These are phyloP conservation scores for Waltergamsia citrina DNA, from an alignment of 2,329 filamentous ascomycete genomes.

Conservation along the genomic window DNA sequence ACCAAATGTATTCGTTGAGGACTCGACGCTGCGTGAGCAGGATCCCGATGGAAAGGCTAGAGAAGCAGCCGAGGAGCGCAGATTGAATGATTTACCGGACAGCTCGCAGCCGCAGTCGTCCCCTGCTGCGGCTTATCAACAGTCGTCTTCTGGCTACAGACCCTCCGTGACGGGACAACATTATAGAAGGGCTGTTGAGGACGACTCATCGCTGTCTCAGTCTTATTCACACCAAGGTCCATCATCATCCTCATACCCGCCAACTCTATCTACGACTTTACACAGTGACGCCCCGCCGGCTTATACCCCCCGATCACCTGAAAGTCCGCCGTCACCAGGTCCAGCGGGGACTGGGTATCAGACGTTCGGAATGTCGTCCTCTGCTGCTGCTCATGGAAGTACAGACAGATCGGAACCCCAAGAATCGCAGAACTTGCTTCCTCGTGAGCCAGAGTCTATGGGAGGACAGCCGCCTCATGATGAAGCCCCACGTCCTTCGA, in stretches of 20 bases:
- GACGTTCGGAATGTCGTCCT: constrained; percentile 34
- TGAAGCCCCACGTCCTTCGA: constrained; percentile 10
- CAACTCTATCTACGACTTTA: too few species aligned
- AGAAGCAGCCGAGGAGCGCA: constrained; percentile 32
- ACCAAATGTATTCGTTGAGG: constrained; percentile 37
- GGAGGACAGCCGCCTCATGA: constrained; percentile 15
- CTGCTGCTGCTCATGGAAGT: too few species aligned
- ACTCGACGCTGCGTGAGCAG: constrained; percentile 32
- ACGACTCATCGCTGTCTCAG: constrained; percentile 10
- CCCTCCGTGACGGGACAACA: too few species aligned
- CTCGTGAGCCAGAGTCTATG: constrained; percentile 36
- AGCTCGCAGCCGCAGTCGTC: constrained; percentile 7
- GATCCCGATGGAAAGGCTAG: constrained; percentile 27
- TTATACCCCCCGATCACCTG: constrained; percentile 31
- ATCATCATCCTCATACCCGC: too few species aligned
- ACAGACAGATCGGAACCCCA: too few species aligned
- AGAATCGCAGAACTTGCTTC: constrained; percentile 33
- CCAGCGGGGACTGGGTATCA: constrained; percentile 25
- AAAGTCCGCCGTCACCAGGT: constrained; percentile 19
- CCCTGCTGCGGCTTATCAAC: constrained; percentile 6
- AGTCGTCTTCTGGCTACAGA: constrained; percentile 3
- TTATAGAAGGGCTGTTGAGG: constrained; percentile 13
- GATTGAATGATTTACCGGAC: constrained; percentile 15
- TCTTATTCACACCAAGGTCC: too few species aligned
- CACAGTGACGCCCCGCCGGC: constrained; percentile 39